Percentiles rank a stretch among this genome's conserved stretches.
These are phyloP conservation scores for Erythrophleum fordii DNA, from an alignment of 306 rosid genomes.

Conservation along the genomic window DNA sequence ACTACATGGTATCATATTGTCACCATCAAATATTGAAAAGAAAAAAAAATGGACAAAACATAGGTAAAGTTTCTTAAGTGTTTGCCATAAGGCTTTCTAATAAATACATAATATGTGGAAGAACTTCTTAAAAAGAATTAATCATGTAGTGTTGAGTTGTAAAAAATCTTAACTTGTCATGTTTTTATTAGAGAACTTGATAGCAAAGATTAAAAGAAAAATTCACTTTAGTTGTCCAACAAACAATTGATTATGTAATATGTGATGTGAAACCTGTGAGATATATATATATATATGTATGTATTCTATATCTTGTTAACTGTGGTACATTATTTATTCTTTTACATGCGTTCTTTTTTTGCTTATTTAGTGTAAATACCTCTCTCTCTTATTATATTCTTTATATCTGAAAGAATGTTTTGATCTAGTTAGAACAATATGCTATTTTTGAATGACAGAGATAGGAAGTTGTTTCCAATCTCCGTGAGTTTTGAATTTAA, in stretches of 20 bases:
- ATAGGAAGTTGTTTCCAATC: background rate
- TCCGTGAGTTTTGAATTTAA: conserved; percentile 22
- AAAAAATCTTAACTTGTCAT: background rate
- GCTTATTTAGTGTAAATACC: background rate
- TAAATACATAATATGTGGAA: background rate
- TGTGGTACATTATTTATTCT: background rate
- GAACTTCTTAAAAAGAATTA: background rate
- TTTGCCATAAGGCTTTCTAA: background rate
- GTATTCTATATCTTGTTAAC: background rate
- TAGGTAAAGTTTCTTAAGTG: background rate
- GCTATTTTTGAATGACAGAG: background rate
- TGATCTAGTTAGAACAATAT: background rate
- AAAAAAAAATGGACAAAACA: background rate
- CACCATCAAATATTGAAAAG: conserved; percentile 27
- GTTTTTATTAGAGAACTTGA: background rate
- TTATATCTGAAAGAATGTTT: background rate
- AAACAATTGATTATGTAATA: background rate
- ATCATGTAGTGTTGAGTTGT: background rate
- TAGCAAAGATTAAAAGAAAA: background rate
- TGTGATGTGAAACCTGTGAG: background rate
- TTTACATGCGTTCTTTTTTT: background rate
- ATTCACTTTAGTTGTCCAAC: background rate
- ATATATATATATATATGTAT: background rate
- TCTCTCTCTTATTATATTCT: background rate
- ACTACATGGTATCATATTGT: background rate